Percentiles rank a stretch among this genome's conserved stretches.
phyloP scores from a whole-genome alignment of 2,329 filamentous ascomycete genomes.

The Diaporthe sp. region DNA sequence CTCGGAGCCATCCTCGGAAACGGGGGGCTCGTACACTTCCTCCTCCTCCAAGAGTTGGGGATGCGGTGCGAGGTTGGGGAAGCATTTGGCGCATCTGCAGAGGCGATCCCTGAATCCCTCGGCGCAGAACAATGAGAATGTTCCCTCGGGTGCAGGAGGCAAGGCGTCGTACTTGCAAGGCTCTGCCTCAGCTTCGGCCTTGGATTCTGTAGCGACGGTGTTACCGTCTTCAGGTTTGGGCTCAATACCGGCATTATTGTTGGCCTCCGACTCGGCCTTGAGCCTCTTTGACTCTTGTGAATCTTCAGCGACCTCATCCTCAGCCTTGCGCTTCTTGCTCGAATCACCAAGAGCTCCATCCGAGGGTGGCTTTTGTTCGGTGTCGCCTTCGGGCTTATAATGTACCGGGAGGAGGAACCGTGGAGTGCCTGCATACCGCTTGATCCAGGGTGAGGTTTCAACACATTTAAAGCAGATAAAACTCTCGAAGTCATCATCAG shows the following conservation, averaged over 20 bases:
- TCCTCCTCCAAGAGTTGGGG: slow-evolving; percentile 93
- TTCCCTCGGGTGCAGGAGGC: slow-evolving; percentile 64
- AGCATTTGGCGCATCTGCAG: slow-evolving; percentile 88
- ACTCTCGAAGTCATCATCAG: slow-evolving; percentile 88
- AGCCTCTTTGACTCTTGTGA: slow-evolving; percentile 62
- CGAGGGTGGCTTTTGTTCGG: slow-evolving; percentile 38
- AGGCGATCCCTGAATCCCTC: slow-evolving; percentile 83
- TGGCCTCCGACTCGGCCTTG: slow-evolving; percentile 57
- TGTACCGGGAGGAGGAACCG: slow-evolving; percentile 86
- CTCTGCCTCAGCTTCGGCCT: slow-evolving; percentile 37
- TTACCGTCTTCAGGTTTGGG: slow-evolving; percentile 33
- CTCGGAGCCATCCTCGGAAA: slow-evolving; percentile 75
- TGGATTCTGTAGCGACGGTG: slow-evolving; percentile 31
- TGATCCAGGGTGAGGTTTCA: slow-evolving; percentile 90
- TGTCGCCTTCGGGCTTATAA: slow-evolving; percentile 46
- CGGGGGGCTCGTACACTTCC: slow-evolving; percentile 90
- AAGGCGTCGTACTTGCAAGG: slow-evolving; percentile 73
- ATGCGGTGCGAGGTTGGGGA: slow-evolving; percentile 76
- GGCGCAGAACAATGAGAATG: slow-evolving; percentile 86
- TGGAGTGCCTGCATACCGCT: slow-evolving; percentile 81
- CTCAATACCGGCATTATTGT: slow-evolving; percentile 38
- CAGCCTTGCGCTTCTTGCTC: slow-evolving; percentile 75
- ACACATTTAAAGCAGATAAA: slow-evolving; percentile 97
- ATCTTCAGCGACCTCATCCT: slow-evolving; percentile 60
- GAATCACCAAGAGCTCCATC: not conserved